These are phyloP conservation scores for Leccinum imitatum DNA, from an alignment of 768 basidiomycete genomes.

Conservation along the genomic window DNA sequence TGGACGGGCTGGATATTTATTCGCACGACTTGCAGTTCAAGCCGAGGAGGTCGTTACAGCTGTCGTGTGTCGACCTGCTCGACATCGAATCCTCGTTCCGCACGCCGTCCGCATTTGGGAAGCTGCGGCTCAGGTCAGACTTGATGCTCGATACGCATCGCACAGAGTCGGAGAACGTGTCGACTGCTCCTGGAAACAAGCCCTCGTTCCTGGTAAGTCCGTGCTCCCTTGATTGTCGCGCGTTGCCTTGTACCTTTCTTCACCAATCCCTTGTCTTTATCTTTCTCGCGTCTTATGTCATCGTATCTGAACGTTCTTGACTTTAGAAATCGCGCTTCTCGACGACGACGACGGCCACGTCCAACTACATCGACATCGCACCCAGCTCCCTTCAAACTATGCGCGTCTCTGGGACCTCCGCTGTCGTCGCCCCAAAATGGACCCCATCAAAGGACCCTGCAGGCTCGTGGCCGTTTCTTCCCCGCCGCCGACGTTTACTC, in stretches of 20 bases:
- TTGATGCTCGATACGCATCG: conserved; percentile 20
- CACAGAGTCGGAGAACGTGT: conserved; percentile 19
- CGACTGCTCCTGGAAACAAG: not conserved
- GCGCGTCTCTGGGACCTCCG: not conserved
- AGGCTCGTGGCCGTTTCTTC: conserved; percentile 24
- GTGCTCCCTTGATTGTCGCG: not conserved
- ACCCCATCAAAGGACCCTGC: conserved; percentile 2
- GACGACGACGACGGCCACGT: conserved; percentile 35
- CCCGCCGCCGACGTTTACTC: conserved; percentile 27
- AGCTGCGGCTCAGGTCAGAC: conserved; percentile 21
- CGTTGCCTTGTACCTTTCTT: not conserved
- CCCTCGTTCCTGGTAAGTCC: conserved; percentile 18
- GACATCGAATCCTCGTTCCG: conserved; percentile 22
- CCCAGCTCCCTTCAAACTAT: conserved; percentile 3
- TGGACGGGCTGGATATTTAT: conserved; percentile 32
- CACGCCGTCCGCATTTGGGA: conserved; percentile 13
- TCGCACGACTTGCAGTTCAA: conserved; percentile 25
- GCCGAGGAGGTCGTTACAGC: conserved; percentile 18
- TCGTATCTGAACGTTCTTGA: not conserved
- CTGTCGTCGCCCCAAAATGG: conserved; percentile 6
- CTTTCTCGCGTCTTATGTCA: not conserved
- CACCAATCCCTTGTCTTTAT: not conserved
- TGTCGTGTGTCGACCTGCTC: conserved; percentile 22
- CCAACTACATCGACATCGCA: conserved; percentile 26
- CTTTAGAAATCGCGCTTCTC: conserved; percentile 36